Base-by-base conservation (phyloP, 2,329 filamentous ascomycete genomes). In the Aureobasidium uvarum region DNA sequence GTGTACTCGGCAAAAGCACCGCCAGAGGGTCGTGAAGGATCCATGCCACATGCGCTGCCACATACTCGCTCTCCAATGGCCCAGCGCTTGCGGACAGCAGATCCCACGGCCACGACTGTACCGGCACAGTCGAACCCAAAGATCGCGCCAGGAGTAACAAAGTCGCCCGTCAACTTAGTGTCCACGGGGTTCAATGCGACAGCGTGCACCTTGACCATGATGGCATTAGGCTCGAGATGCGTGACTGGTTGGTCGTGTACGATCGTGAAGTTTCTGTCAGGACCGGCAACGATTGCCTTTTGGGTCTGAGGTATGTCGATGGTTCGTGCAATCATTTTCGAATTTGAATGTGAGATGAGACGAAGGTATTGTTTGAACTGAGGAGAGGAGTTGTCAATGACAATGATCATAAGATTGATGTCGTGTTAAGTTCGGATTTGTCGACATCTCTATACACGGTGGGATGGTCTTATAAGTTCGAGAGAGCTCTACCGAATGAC, bases 181-280 rank as follows among this genome's bases (percentile, higher is more conserved):
- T 80, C 78, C 55, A 66, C 66, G 0, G 76, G 77, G 67, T 78
- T 79, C 38, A 79, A 52, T 18, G 75, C 76, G 1, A 78, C 73
- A 1, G 74, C 20, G 64, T 48, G 28, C 3, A 41, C 38, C 33
- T 58, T 58, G 51, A 65, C 20, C 10, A 65, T 28, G 62, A 65
- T 51, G 20, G 52, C 46, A 36, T 65, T 58, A 5, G 62, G 31
- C 5, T 28, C 33, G 18, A 65, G 52, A 18, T 39, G 13, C 7
- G 36, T 45, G 20, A 58, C 48, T 23, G 41, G 28, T 23, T 31
- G 31, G 33, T 46, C 38, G 41, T 58, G 25, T 3, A 36, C 28
- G 10, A 65, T n/a, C 18, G 39, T 43, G 36, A 56, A 48, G 11
- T 65, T 39, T 11, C 52, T 50, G 39, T 45, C 39, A 10, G 28